Conservation (phyloP, 176 grass and related monocot genomes). For the Carex cristatella region DNA sequence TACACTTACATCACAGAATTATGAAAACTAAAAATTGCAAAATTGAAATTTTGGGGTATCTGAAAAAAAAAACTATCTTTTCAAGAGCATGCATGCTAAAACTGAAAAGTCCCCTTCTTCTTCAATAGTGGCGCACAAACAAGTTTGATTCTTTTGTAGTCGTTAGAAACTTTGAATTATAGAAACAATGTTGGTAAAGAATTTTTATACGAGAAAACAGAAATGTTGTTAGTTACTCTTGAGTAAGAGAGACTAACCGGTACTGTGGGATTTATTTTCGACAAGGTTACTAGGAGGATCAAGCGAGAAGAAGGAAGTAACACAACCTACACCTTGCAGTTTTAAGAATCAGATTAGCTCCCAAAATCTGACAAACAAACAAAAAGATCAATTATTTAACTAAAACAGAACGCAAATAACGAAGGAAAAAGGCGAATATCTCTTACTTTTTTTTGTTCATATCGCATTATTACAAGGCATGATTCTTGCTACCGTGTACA, state of each 20-base stretch:
- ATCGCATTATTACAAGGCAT: background rate
- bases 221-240: background rate
- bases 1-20: background rate
- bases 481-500: background rate
- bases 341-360: background rate
- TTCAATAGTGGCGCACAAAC: background rate
- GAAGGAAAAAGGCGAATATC: background rate
- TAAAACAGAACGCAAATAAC: background rate
- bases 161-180: background rate
- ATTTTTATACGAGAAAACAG: background rate
- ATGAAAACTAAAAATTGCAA: background rate
- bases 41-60: background rate
- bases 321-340: constrained; percentile 4
- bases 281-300: background rate
- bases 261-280: background rate
- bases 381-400: constrained; percentile 21
- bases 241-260: background rate
- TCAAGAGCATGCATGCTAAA: constrained; percentile 7
- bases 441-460: constrained; percentile 8
- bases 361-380: background rate
- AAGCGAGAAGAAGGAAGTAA: background rate
- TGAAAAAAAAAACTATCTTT: background rate
- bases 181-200: background rate
- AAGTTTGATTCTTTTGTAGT: background rate
- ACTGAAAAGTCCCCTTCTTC: background rate